These are phyloP conservation scores for Poa pratensis DNA, from an alignment of 176 grass and related monocot species.

Conservation along the genomic window DNA sequence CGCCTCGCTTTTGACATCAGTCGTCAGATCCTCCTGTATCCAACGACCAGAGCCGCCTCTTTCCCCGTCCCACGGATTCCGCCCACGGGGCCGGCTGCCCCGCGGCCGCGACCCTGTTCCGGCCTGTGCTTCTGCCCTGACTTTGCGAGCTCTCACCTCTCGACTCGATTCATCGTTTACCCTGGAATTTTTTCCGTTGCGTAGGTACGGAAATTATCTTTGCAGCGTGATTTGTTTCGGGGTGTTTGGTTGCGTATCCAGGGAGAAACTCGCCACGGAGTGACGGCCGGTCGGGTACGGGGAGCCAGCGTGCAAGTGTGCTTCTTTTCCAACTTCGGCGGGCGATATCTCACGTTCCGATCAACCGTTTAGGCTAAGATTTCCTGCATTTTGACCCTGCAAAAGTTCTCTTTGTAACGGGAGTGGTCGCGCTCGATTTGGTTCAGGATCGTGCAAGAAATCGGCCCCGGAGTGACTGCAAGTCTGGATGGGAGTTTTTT, in stretches of 20 bases:
- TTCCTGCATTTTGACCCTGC: rapidly evolving
- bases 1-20: not conserved
- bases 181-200: rapidly evolving
- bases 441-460: slow-evolving; percentile 10
- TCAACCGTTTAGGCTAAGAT: not conserved
- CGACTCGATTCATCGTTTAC: not conserved
- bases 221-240: not conserved
- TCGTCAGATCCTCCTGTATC: slow-evolving; percentile 16
- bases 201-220: slow-evolving; percentile 9
- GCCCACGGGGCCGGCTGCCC: not conserved
- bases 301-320: slow-evolving; percentile 43
- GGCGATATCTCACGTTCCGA: not conserved
- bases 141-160: slow-evolving; percentile 38
- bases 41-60: slow-evolving; percentile 1
- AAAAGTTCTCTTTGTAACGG: slow-evolving; percentile 42
- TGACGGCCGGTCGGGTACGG: not conserved
- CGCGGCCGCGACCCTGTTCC: not conserved
- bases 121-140: slow-evolving; percentile 57
- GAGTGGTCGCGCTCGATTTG: slow-evolving; percentile 9
- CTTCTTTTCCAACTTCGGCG: slow-evolving; percentile 51
- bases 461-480: not conserved
- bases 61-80: slow-evolving; percentile 6
- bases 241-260: not conserved
- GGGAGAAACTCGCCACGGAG: slow-evolving; percentile 12
- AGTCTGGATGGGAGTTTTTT: slow-evolving; percentile 41